Evolutionary conservation across 345 rosid genomes (phyloP).

Genomic region (Cardamine chenopodiifolia): DNA sequence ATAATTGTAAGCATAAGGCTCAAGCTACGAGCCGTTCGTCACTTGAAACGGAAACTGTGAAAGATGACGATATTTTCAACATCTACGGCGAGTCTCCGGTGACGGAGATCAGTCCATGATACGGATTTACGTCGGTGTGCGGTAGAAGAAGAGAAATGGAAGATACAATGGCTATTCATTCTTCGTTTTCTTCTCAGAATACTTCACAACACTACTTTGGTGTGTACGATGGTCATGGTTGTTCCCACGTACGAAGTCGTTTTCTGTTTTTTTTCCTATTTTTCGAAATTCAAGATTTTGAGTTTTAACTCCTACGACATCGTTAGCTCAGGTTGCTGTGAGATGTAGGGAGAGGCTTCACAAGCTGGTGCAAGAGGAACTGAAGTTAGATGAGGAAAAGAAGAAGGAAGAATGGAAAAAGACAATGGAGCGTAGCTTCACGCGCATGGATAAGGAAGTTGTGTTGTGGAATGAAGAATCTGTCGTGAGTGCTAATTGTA

Average conservation of each 20-base stretch:
- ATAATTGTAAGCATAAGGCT: slow-evolving; percentile 46
- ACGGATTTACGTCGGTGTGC: slow-evolving; percentile 71
- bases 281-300: no score
- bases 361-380: slow-evolving; percentile 55
- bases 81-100: slow-evolving; percentile 2
- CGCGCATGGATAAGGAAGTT: slow-evolving; percentile 63
- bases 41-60: neutral
- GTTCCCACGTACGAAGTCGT: slow-evolving; percentile 59
- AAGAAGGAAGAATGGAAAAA: slow-evolving; percentile 45
- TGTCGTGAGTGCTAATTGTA: slow-evolving; percentile 37
- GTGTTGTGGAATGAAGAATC: slow-evolving; percentile 26
- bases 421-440: slow-evolving; percentile 62
- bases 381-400: slow-evolving; percentile 17
- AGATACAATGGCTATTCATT: slow-evolving; percentile 67
- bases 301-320: slow-evolving; percentile 2
- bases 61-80: neutral
- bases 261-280: no score
- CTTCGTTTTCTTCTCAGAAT: slow-evolving; percentile 43
- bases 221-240: slow-evolving; percentile 75
- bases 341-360: slow-evolving; percentile 66
- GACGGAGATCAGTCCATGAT: slow-evolving; percentile 46
- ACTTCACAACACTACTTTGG: slow-evolving; percentile 58
- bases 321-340: slow-evolving; percentile 51
- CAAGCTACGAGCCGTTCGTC: neutral
- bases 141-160: slow-evolving; percentile 89